Evolutionary conservation across 768 basidiomycete species (phyloP).

Genomic region (Mycena olivaceomarginata): DNA sequence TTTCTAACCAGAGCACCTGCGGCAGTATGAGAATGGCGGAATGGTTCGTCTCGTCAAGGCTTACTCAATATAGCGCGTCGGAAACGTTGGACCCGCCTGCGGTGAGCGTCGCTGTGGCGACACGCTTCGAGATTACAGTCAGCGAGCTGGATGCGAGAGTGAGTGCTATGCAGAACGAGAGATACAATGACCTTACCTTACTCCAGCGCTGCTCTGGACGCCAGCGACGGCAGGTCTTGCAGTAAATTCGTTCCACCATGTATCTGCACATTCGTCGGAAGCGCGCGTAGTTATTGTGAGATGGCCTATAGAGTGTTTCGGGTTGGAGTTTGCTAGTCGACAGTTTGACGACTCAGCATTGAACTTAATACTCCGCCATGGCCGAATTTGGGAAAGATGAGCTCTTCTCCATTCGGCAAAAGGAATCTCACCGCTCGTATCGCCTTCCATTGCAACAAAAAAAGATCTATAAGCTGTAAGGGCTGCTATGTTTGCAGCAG

Average conservation of each 20-base stretch:
- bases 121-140: constrained; percentile 3
- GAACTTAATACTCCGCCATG: neutral
- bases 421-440: neutral
- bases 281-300: too few species aligned
- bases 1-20: too few species aligned
- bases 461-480: too few species aligned
- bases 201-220: constrained; percentile 14
- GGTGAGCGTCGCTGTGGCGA: constrained; percentile 3
- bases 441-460: neutral
- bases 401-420: neutral
- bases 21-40: too few species aligned
- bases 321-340: too few species aligned
- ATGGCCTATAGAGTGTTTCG: too few species aligned
- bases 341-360: too few species aligned
- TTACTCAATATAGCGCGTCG: constrained; percentile 3
- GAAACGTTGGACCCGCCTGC: constrained; percentile 1
- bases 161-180: constrained; percentile 2
- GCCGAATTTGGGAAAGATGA: neutral
- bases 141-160: constrained; percentile 3
- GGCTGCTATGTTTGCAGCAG: neutral
- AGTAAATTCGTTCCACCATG: constrained; percentile 7
- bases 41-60: too few species aligned
- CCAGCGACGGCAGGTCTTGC: constrained; percentile 12
- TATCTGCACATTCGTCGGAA: constrained; percentile 9
- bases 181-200: constrained; percentile 1